A percentile compares a stretch with the other conserved stretches of the same genome.
phyloP scores from a whole-genome alignment of 208 protist species.

The Crithidia acanthocephali region DNA sequence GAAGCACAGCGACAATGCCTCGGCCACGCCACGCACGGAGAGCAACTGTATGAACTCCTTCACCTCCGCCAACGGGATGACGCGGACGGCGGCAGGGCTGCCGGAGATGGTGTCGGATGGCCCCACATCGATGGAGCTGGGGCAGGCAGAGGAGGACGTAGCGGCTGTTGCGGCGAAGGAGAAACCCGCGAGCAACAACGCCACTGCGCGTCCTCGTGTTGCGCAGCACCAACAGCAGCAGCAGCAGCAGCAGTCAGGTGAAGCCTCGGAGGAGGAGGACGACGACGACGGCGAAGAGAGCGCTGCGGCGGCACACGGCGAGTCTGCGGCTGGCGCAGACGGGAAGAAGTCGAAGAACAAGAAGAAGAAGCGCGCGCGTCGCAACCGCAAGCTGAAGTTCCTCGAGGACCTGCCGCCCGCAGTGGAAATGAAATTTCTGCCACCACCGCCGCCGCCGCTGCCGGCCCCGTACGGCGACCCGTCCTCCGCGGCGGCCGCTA shows the following conservation, averaged over 20 bases:
- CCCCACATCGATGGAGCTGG: not conserved
- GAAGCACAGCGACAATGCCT: not conserved
- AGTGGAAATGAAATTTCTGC: slow-evolving; percentile 28
- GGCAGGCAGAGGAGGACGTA: not conserved
- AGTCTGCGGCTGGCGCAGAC: not conserved
- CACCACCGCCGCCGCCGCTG: slow-evolving; percentile 33
- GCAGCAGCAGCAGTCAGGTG: not conserved
- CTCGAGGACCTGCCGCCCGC: slow-evolving; percentile 28
- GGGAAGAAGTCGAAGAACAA: slow-evolving; percentile 11
- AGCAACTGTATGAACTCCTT: not conserved
- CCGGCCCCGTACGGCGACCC: not conserved
- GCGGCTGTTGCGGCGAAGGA: not conserved
- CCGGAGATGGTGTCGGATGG: slow-evolving; percentile 2
- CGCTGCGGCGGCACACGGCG: not conserved
- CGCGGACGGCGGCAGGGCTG: slow-evolving; percentile 16
- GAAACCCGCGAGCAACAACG: not conserved
- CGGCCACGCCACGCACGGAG: slow-evolving; percentile 1
- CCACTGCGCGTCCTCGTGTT: too few relatives aligned
- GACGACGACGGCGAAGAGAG: slow-evolving; percentile 1
- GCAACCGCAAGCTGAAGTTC: slow-evolving; percentile 35
- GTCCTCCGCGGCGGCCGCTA: not conserved
- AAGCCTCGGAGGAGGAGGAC: slow-evolving; percentile 5
- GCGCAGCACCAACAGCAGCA: not conserved
- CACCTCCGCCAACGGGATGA: slow-evolving; percentile 12
- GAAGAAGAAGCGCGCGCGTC: slow-evolving; percentile 31